Conservation (phyloP, 495 filamentous ascomycete species). For the Tuber magnatum region DNA sequence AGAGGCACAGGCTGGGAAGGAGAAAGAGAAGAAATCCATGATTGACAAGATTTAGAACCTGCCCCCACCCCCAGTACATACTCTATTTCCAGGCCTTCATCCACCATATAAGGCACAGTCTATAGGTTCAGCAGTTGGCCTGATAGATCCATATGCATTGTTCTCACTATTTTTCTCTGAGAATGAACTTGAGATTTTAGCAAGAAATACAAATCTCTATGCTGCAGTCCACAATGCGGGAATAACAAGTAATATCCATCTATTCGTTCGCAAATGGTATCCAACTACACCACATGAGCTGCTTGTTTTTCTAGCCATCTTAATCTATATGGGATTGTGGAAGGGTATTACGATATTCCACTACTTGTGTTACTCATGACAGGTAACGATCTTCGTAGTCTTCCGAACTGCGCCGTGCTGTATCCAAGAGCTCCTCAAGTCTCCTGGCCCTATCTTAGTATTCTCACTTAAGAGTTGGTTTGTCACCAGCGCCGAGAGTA, state of each 20-base stretch:
- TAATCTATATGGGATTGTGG: not conserved
- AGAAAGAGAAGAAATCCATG: not conserved
- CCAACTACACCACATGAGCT: not conserved
- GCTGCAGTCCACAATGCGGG: not conserved
- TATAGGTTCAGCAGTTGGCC: not conserved
- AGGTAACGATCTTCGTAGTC: no score
- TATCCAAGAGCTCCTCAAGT: no score
- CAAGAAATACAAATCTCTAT: not conserved
- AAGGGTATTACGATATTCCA: no score
- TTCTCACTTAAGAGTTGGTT: no score
- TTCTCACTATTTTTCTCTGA: not conserved
- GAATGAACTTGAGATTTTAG: not conserved
- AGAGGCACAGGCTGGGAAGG: not conserved
- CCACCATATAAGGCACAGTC: not conserved
- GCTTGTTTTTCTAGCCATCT: not conserved
- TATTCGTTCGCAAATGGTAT: not conserved
- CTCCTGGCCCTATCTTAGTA: no score
- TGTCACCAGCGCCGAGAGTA: no score
- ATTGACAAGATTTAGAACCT: not conserved
- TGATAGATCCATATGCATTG: not conserved
- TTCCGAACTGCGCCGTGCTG: no score
- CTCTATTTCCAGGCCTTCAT: not conserved
- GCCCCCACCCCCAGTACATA: not conserved
- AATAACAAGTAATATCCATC: not conserved
- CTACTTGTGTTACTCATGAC: no score